Base-by-base conservation (phyloP, 2,329 filamentous ascomycete species). In the Trichoderma asperellum region DNA sequence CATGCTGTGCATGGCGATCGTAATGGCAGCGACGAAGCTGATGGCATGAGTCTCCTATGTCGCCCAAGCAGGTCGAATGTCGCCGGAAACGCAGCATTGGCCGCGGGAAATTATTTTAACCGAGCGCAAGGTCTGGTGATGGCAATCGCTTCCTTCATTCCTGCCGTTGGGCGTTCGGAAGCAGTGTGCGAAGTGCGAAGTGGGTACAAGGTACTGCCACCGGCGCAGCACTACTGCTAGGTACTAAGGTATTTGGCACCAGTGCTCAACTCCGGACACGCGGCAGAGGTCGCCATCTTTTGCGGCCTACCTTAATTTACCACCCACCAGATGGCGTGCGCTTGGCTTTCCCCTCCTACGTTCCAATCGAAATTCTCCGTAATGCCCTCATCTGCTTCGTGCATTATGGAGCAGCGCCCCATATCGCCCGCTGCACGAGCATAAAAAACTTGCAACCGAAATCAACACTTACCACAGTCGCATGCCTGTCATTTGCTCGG, bases 311-410 rank as follows among this genome's bases (percentile, higher is more conserved):
- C 60, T 61, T 35, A 61, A 61, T 68, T 61, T 55, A 40, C 56
- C 65, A 27, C 55, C 56, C 53, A 24, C 43, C 32, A 27, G 24
- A 24, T 34, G 65, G 56, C 65, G 37, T 61, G 47, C n/a, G 24
- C 57, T 68, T 68, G 47, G 57, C 57, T 56, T 61, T 40, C 21
- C 43, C 64, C 56, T 53, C 55, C 43, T 47, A 47, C 62, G 52
- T 47, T 57, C 55, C 64, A 58, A 59, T 67, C 37, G 53, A 68
- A 68, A 68, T 68, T 68, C 65, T 68, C 65, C 65, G 65, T 68
- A 55, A 35, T 34, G 34, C 29, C 24, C 29, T 34, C 37, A 34
- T 43, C 37, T 34, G n/a, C 37, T 24, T 52, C 57, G 35, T 24
- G 16, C n/a, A 58, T 43, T 58, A 34, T 52, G 29, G 55, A 52